A percentile compares a stretch with the other conserved stretches of the same genome.
Conservation (phyloP, 163 green algal genomes). For the Scenedesmus sp. region DNA sequence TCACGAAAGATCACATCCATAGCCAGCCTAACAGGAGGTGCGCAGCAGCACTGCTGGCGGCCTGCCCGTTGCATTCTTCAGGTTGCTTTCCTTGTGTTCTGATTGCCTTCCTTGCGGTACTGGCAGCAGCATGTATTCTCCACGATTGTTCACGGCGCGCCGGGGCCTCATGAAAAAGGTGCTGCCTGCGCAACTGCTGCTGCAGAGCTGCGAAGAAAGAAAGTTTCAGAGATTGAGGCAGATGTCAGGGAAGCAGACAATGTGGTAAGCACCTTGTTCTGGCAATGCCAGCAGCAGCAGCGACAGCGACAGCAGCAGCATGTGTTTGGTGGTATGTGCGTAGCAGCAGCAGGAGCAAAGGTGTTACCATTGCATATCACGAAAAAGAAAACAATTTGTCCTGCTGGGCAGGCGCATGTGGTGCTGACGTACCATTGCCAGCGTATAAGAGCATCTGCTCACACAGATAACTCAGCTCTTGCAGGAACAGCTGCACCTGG, state of each 20-base stretch:
- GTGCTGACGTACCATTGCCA: not conserved
- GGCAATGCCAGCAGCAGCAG: too few species aligned
- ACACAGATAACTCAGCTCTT: not conserved
- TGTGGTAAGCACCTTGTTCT: constrained; percentile 57
- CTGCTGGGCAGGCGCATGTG: not conserved
- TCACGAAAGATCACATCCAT: constrained; percentile 75
- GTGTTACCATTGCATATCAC: not conserved
- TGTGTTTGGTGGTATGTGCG: not conserved
- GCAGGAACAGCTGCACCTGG: not conserved
- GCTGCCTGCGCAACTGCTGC: not conserved
- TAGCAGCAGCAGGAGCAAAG: not conserved
- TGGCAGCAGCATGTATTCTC: too few species aligned
- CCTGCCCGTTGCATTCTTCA: too few species aligned
- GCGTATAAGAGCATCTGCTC: not conserved
- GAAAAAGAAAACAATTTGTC: too few species aligned
- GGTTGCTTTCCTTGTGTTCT: too few species aligned
- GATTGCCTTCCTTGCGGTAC: too few species aligned
- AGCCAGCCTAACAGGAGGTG: constrained; percentile 74
- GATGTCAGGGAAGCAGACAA: constrained; percentile 72
- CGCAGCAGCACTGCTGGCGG: not conserved
- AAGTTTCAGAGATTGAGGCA: constrained; percentile 71
- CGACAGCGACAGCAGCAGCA: not conserved
- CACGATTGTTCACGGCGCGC: too few species aligned
- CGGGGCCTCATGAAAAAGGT: not conserved
- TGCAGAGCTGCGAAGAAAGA: constrained; percentile 65